Conservation (phyloP, 1,284 basidiomycete species). For the Pascua guehoae region DNA sequence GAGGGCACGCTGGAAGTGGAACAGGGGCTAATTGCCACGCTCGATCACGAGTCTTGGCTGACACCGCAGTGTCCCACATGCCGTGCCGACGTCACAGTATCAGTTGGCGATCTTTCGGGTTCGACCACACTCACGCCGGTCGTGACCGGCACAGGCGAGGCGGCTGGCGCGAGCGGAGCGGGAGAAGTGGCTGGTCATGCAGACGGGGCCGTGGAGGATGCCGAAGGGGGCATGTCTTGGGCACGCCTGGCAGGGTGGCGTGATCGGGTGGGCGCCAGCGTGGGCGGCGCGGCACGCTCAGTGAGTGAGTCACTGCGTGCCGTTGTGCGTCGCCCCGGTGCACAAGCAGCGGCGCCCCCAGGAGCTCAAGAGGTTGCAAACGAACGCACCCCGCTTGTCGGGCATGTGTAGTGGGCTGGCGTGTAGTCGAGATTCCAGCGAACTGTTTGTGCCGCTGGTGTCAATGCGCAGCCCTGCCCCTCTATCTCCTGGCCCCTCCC, state of each 20-base stretch:
- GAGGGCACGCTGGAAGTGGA: neutral
- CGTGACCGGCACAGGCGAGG: conserved; percentile 6
- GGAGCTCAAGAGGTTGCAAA: too few relatives aligned
- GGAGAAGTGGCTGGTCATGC: too few relatives aligned
- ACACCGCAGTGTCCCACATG: conserved; percentile 72
- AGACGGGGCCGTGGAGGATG: conserved; percentile 6
- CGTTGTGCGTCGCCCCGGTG: too few relatives aligned
- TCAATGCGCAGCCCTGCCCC: too few relatives aligned
- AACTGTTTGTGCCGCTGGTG: too few relatives aligned
- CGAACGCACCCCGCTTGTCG: too few relatives aligned
- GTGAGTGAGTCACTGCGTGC: neutral
- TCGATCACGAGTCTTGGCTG: neutral
- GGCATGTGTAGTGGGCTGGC: too few relatives aligned
- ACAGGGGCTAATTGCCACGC: conserved; percentile 8
- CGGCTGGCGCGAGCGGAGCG: too few relatives aligned
- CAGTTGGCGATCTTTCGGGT: conserved; percentile 34
- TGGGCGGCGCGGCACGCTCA: conserved; percentile 1
- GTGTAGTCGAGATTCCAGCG: too few relatives aligned
- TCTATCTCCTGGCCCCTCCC: too few relatives aligned
- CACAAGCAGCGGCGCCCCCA: too few relatives aligned
- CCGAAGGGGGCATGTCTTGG: neutral
- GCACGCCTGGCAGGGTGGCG: conserved; percentile 1
- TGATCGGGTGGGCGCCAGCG: neutral
- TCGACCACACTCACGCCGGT: conserved; percentile 20
- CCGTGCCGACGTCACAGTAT: conserved; percentile 78